Evolutionary conservation across 208 protist genomes (phyloP).

Genomic region (Trypanosomatidae sp.): DNA sequence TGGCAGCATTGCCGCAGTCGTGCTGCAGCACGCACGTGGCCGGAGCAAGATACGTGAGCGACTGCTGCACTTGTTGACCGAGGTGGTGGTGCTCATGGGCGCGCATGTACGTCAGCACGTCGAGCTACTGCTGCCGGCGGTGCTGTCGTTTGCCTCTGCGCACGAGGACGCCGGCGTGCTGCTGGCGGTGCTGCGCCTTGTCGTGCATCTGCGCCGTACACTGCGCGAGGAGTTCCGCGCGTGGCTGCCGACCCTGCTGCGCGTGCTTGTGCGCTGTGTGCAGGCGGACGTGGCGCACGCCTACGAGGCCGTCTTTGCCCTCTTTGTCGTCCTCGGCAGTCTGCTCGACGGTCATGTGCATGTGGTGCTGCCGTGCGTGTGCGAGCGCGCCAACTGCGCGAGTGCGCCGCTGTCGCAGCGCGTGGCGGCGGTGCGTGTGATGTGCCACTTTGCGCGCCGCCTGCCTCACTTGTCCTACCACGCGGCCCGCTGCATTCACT

Average conservation of each 20-base stretch:
- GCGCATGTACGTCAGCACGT: slow-evolving; percentile 62
- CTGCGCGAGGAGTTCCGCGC: slow-evolving; percentile 77
- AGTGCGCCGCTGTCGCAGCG: slow-evolving; percentile 36
- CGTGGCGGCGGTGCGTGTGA: slow-evolving; percentile 32
- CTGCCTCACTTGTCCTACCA: slow-evolving; percentile 52
- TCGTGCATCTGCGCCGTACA: slow-evolving; percentile 49
- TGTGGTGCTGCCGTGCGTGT: slow-evolving; percentile 68
- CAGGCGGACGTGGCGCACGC: slow-evolving; percentile 35
- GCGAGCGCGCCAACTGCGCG: slow-evolving; percentile 52
- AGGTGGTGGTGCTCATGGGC: slow-evolving; percentile 35
- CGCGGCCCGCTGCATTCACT: slow-evolving; percentile 69
- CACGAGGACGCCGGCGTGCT: slow-evolving; percentile 50
- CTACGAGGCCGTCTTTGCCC: slow-evolving; percentile 55
- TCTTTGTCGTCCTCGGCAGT: slow-evolving; percentile 56
- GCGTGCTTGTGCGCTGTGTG: slow-evolving; percentile 43
- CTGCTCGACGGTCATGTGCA: slow-evolving; percentile 68
- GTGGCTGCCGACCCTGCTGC: slow-evolving; percentile 52
- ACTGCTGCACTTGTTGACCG: slow-evolving; percentile 40
- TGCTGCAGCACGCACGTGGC: slow-evolving; percentile 39
- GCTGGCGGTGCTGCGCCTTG: slow-evolving; percentile 43
- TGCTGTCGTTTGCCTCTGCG: slow-evolving; percentile 31
- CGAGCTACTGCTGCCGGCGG: slow-evolving; percentile 32
- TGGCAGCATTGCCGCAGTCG: slow-evolving; percentile 40
- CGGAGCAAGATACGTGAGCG: slow-evolving; percentile 49
- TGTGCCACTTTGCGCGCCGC: slow-evolving; percentile 55